These are phyloP conservation scores for Tuber umbilicatum DNA, from an alignment of 495 filamentous ascomycete genomes.

Conservation along the genomic window DNA sequence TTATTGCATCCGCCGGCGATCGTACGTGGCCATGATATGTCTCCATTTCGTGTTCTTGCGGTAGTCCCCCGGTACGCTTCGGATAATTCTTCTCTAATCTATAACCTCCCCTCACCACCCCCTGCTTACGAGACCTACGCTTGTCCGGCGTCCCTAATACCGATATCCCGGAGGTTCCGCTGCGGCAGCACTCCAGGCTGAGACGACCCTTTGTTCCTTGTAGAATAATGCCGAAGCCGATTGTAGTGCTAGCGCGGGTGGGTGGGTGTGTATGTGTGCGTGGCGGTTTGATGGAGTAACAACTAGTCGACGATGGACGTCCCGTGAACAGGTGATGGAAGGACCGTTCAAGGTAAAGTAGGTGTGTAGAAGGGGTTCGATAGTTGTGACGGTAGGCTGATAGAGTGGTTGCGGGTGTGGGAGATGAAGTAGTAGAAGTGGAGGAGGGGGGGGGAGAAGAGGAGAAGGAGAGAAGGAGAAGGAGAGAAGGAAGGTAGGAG, in stretches of 20 bases:
- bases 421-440: constrained; percentile 7
- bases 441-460: constrained; percentile 26
- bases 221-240: neutral
- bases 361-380: constrained; percentile 17
- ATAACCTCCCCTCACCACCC: constrained; percentile 4
- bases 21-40: constrained; percentile 91
- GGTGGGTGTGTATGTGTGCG: constrained; percentile 3
- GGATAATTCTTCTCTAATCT: constrained; percentile 1
- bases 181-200: neutral
- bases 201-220: neutral
- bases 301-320: neutral
- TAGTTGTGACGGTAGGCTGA: constrained; percentile 3
- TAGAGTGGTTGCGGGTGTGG: constrained; percentile 12
- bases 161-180: neutral
- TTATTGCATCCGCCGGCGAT: constrained; percentile 89
- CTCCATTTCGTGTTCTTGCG: constrained; percentile 58
- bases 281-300: neutral
- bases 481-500: constrained; percentile 19
- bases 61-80: neutral
- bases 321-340: neutral
- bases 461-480: constrained; percentile 24
- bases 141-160: neutral
- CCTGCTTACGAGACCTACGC: neutral
- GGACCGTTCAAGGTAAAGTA: constrained; percentile 15
- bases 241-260: constrained; percentile 5